These are phyloP conservation scores for Cladophialophora exuberans DNA, from an alignment of 2,329 filamentous ascomycete genomes.

Conservation along the genomic window DNA sequence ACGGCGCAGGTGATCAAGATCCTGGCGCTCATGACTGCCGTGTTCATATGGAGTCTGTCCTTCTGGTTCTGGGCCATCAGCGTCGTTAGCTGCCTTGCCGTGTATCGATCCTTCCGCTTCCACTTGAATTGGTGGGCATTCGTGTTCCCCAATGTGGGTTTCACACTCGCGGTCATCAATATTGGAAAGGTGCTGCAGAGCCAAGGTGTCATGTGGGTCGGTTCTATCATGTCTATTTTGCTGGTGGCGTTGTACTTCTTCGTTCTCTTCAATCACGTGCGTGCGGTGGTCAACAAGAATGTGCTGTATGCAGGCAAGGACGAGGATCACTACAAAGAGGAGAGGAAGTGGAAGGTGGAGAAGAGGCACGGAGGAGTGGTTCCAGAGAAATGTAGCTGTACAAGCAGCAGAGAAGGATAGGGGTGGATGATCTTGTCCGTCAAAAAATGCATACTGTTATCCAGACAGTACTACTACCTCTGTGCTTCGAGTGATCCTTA, in stretches of 20 bases:
- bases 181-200: constrained; percentile 59
- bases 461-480: too few species aligned
- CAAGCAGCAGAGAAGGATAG: not conserved
- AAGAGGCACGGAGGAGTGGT: constrained; percentile 6
- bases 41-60: constrained; percentile 68
- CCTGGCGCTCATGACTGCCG: constrained; percentile 51
- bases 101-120: constrained; percentile 48
- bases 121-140: constrained; percentile 65
- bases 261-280: constrained; percentile 53
- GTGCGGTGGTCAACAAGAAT: constrained; percentile 55
- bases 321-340: constrained; percentile 50
- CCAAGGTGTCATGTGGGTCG: constrained; percentile 56
- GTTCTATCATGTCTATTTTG: constrained; percentile 59
- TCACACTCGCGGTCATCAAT: constrained; percentile 63
- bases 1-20: constrained; percentile 46
- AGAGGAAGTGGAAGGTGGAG: constrained; percentile 23
- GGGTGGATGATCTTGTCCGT: not conserved
- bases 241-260: constrained; percentile 61
- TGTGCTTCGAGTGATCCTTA: too few species aligned
- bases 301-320: constrained; percentile 65
- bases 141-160: constrained; percentile 68
- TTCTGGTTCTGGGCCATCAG: constrained; percentile 61
- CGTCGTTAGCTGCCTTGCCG: constrained; percentile 49
- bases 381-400: constrained; percentile 12
- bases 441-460: too few species aligned